A percentile compares a stretch with the other conserved stretches of the same genome.
Conservation (phyloP, 192 early-diverging fungal species). For the Entomortierella lignicola region DNA sequence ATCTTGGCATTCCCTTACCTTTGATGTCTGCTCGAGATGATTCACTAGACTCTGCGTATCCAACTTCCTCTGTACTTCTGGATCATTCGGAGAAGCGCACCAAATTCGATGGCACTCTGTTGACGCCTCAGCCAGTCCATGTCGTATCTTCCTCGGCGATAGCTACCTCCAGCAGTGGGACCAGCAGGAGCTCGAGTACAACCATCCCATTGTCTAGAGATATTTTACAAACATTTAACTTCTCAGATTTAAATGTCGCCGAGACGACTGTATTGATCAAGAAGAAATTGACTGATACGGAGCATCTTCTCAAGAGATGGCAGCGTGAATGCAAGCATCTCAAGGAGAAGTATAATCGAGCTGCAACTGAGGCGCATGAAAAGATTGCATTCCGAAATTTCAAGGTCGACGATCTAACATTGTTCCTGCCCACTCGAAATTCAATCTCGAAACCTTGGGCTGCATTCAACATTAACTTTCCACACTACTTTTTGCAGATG, state of each 20-base stretch:
- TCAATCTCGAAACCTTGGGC: conserved; percentile 67
- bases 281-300: conserved; percentile 42
- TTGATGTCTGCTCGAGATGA: conserved; percentile 8
- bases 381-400: conserved; percentile 72
- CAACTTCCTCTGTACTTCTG: conserved; percentile 37
- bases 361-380: conserved; percentile 50
- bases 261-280: conserved; percentile 37
- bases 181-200: conserved; percentile 31
- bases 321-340: conserved; percentile 44
- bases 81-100: conserved; percentile 25
- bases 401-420: conserved; percentile 65
- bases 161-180: not conserved
- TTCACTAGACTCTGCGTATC: conserved; percentile 2
- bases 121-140: conserved; percentile 1
- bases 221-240: conserved; percentile 36
- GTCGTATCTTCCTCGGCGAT: conserved; percentile 3
- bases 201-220: conserved; percentile 36
- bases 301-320: conserved; percentile 53
- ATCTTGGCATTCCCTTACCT: conserved; percentile 45
- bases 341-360: conserved; percentile 63
- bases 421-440: conserved; percentile 67
- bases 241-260: conserved; percentile 27
- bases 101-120: conserved; percentile 8
- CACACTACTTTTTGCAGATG: conserved; percentile 64
- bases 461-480: conserved; percentile 67